A percentile compares a stretch with the other conserved stretches of the same genome.
phyloP scores from a whole-genome alignment of 441 rosid genomes.

The Croton laevigatus region DNA sequence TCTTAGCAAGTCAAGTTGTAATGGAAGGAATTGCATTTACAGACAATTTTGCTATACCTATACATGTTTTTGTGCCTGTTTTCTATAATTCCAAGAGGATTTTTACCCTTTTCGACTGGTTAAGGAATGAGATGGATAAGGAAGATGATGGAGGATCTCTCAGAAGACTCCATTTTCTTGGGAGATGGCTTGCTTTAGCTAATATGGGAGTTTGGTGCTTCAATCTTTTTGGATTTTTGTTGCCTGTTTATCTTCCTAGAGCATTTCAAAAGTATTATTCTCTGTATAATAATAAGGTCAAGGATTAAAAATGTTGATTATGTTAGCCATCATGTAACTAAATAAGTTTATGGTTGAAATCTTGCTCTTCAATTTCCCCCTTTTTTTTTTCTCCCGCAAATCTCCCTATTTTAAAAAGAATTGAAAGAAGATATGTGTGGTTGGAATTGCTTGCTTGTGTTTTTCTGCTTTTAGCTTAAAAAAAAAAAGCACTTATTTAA shows the following conservation, averaged over 20 bases:
- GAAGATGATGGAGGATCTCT: constrained; percentile 29
- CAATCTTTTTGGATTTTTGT: constrained; percentile 76
- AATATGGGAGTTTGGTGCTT: constrained; percentile 80
- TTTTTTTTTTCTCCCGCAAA: too few species aligned
- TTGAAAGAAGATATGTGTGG: too few species aligned
- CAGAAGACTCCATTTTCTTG: constrained; percentile 47
- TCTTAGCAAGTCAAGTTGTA: constrained; percentile 66
- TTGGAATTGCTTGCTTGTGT: too few species aligned
- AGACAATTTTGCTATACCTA: constrained; percentile 53
- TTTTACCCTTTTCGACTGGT: constrained; percentile 61
- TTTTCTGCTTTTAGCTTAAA: too few species aligned
- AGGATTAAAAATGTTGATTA: constrained; percentile 18
- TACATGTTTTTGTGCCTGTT: constrained; percentile 68
- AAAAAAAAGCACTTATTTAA: too few species aligned
- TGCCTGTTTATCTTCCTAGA: constrained; percentile 77
- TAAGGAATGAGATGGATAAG: constrained; percentile 43
- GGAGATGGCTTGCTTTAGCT: constrained; percentile 62
- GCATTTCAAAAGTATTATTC: constrained; percentile 71
- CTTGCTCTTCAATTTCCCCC: too few species aligned
- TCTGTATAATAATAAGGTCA: constrained; percentile 31
- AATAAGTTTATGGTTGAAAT: neutral
- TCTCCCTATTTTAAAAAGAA: too few species aligned
- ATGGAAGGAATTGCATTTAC: constrained; percentile 78
- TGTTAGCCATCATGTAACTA: neutral
- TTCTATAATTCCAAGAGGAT: constrained; percentile 70